phyloP scores from a whole-genome alignment of 208 protist species.

The Leishmania turanica region DNA sequence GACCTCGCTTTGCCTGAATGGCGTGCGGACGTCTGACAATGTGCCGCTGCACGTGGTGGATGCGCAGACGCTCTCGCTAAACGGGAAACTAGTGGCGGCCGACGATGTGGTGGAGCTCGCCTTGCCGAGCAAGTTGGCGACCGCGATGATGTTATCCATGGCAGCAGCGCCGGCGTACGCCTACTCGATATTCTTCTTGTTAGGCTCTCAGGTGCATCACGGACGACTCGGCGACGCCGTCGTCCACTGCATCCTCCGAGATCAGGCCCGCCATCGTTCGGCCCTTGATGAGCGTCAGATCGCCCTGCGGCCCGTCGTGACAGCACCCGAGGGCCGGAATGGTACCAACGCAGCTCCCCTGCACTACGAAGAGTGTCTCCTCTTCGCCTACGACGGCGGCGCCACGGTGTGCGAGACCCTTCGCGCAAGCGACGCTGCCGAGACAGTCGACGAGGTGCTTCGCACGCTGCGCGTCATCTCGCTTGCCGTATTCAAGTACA shows the following conservation, averaged over 20 bases:
- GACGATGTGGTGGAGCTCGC: conserved; percentile 47
- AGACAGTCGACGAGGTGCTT: conserved; percentile 32
- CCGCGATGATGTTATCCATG: conserved; percentile 35
- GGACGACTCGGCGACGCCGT: conserved; percentile 35
- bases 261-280: conserved; percentile 20
- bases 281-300: conserved; percentile 23
- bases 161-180: conserved; percentile 35
- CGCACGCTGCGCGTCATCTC: conserved; percentile 34
- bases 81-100: conserved; percentile 19
- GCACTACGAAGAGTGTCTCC: conserved; percentile 57
- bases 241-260: conserved; percentile 22
- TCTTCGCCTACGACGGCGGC: conserved; percentile 57
- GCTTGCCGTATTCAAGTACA: conserved; percentile 41
- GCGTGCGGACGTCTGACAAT: conserved; percentile 29
- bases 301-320: conserved; percentile 5
- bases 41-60: conserved; percentile 23
- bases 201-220: conserved; percentile 28
- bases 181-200: conserved; percentile 41
- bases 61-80: conserved; percentile 31
- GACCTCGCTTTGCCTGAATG: conserved; percentile 48
- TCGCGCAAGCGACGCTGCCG: conserved; percentile 13
- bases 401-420: conserved; percentile 42
- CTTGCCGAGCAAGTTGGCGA: conserved; percentile 46
- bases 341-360: background rate
- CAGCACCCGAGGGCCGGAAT: background rate